Base-by-base conservation (phyloP, 176 grass and related monocot species). In the Oryza rufipogon region DNA sequence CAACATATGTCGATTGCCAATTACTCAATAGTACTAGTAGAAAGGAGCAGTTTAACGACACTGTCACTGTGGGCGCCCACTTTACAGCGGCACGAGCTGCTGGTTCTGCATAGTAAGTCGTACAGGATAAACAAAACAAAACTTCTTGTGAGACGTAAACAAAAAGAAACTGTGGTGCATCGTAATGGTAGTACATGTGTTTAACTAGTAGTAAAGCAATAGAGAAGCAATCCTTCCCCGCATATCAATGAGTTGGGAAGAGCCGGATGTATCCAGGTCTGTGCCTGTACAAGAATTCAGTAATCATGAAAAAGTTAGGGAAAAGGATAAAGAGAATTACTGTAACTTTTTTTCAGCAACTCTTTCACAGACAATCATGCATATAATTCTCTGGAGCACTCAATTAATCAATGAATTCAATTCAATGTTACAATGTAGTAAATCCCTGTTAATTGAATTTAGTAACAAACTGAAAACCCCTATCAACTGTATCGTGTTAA, bases 401-500 rank as follows among this genome's bases (percentile, higher is more conserved):
- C 30, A 15, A 56, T 4, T 9, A 3, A 45, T 13, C 74, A 71
- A 74, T 23, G n/a, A 71, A 61, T 66, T 46, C 51, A 17, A 6
- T 71, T 46, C 51, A 17, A 6, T 71, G 38, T 26, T 66, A 52
- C 66, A 80, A 6, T 70, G 44, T 76, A 86, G 71, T 15, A 65
- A 77, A 77, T 71, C 22, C 45, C 9, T 66, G 44, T 66, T 9
- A 56, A 77, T 42, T 34, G 7, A 82, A 73, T 71, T 2, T 79
- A 49, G 77, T 30, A 74, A 78, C 39, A 56, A 48, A 17, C 26
- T 71, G 12, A 87, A 69, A 14, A 61, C 81, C 36, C 48, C 80
- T 90, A 75, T 74, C 11, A 33, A 44, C 13, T 68, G 25, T 84
- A 74, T 79, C 79, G 26, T 79, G 61, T 69, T 38, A 74, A 82